Evolutionary conservation across 345 rosid species (phyloP), one percentile per base, ranked within the genome.

Genomic region (Citrus trifoliata): DNA sequence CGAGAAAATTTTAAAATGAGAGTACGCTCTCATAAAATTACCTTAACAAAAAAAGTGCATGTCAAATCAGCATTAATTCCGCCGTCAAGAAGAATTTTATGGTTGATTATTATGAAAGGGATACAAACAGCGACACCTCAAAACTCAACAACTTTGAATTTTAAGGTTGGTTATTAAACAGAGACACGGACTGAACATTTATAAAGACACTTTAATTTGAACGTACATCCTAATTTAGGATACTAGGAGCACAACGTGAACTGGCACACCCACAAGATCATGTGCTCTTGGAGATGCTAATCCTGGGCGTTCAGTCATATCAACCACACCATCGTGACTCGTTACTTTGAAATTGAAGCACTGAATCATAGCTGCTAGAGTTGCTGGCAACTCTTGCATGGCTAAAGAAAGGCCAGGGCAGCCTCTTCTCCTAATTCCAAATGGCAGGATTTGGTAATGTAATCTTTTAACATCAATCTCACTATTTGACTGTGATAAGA

Each of bases 331-430:
- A 18, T 12, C 53, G 18, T 18, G 53, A 46, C 16, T 46, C 14
- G 53, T 46, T 38, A 82, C 73, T 38, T 71, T 82, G 84, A 82
- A 88, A 16, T 88, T 78, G 25, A 88, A 86, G 82, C 91, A 88
- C 60, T 88, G 91, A 51, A 88, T 78, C 87, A 88, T 66, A 9
- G 87, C 86, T 2, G 85, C 85, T 14, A 86, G 70, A 14, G 80
- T 28, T 0, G 76, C 63, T 4, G 74, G 85, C 30, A 86, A 18
- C 77, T 86, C 87, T 38, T 35, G 77, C 88, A 88, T 73, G 24
- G 89, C 89, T 32, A 88, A 68, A 12, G 84, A 62, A n/a, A 83
- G 78, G 25, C 89, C 89, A 3, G 89, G 89, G 35, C 89, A 88
- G 8, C 86, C 87, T 33, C 91, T 81, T 68, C 89, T 76, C 3